Percentiles rank a stretch among this genome's conserved stretches.
These are phyloP conservation scores for Hamiltosporidium tvaerminnensis DNA, from an alignment of 371 early-diverging fungal genomes.

Conservation along the genomic window DNA sequence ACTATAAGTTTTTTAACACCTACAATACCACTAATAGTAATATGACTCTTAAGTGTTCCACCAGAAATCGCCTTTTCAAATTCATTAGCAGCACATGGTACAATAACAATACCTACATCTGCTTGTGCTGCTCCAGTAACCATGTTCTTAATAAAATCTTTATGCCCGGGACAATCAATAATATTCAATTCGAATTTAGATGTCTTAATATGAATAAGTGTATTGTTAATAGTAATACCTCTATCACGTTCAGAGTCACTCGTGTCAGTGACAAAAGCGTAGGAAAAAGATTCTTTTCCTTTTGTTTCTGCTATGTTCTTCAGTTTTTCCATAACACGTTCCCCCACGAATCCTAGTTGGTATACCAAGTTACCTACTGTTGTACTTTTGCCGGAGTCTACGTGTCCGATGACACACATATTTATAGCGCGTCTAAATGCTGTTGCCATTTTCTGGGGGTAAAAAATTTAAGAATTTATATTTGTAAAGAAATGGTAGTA, in stretches of 20 bases:
- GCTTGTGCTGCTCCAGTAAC: slow-evolving; percentile 90
- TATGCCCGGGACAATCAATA: slow-evolving; percentile 98
- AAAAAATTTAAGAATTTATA: not conserved
- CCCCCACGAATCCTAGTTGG: slow-evolving; percentile 40
- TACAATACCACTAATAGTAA: slow-evolving; percentile 77
- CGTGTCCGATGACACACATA: slow-evolving; percentile 51
- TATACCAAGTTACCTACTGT: slow-evolving; percentile 39
- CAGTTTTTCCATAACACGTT: slow-evolving; percentile 39
- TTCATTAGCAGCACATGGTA: slow-evolving; percentile 80
- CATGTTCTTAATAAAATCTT: slow-evolving; percentile 99
- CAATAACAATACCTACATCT: slow-evolving; percentile 92
- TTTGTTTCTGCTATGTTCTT: slow-evolving; percentile 37
- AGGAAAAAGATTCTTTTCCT: slow-evolving; percentile 43
- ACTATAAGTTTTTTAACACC: slow-evolving; percentile 82
- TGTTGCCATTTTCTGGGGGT: slow-evolving; percentile 21
- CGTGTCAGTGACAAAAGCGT: slow-evolving; percentile 47
- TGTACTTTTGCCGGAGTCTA: slow-evolving; percentile 53
- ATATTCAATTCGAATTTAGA: slow-evolving; percentile 36
- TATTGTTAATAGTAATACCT: slow-evolving; percentile 50
- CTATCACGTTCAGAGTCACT: slow-evolving; percentile 46
- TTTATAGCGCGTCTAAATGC: slow-evolving; percentile 36
- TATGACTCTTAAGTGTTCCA: slow-evolving; percentile 90
- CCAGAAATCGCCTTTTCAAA: slow-evolving; percentile 54
- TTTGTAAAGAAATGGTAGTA: no score
- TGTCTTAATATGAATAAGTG: slow-evolving; percentile 36